Evolutionary conservation across 176 grass and related monocot species (phyloP), one percentile per base, ranked within the genome.

Genomic region (Bromus sterilis): DNA sequence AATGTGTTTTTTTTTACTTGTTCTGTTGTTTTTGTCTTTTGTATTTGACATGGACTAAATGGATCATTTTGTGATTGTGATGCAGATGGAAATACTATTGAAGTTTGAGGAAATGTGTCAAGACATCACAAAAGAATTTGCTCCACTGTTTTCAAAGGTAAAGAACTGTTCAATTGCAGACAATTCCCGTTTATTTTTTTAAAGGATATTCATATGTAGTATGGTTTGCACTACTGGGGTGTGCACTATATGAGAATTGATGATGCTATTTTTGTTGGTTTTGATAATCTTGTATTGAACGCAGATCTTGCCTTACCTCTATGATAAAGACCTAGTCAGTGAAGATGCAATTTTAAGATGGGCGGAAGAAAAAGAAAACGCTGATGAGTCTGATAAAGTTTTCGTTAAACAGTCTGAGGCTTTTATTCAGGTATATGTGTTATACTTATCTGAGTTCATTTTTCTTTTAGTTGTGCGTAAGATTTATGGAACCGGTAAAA

Each of bases 41-140:
- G 13, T 84, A 75, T 20, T 89, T 78, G 26, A 29, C 16, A 11
- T 81, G 32, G 56, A 12, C 40, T 85, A 76, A 78, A 66, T 83
- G 65, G 16, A 32, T 40, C 2, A 63, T 81, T 61, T 61, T 5
- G 69, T 84, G 7, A 55, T 78, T 24, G 48, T 85, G 71, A 62
- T 90, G 34, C 67, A 99, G 96, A 90, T 99, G 78, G 96, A 99
- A 89, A 92, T 93, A 75, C 77, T 99, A 61, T 41, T 99, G 85
- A 99, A 99, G 84, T 99, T 99, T 46, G 96, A 99, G 80, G 93
- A 99, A 73, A 99, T 99, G 87, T 99, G 93, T 76, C 78, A 88
- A 88, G 96, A 99, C 75, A 90, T 70, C 15, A 64, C 84, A 33
- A 91, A 85, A 83, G 91, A 99, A 79, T 93, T 99, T 76, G 57